Evolutionary conservation across 306 rosid genomes (phyloP).

Genomic region (Begonia fuchsioides): DNA sequence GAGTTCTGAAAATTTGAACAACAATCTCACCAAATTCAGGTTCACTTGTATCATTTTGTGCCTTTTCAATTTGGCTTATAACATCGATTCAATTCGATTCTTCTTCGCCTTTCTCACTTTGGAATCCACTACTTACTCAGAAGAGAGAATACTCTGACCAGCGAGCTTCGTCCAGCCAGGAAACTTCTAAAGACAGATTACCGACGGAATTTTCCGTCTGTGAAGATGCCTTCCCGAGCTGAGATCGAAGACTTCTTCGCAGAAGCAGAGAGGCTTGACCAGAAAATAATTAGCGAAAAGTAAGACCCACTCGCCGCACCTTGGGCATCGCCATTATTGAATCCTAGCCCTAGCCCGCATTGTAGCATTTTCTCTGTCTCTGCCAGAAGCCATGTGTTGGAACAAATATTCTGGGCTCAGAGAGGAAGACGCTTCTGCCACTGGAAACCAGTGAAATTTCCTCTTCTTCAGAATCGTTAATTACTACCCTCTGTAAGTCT

Average conservation of each 20-base stretch:
- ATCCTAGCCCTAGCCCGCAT: neutral
- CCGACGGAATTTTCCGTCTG: neutral
- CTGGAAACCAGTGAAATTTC: too few relatives aligned
- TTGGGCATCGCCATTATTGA: too few relatives aligned
- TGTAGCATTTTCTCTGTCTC: too few relatives aligned
- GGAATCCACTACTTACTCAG: neutral
- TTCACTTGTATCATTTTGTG: neutral
- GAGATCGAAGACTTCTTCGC: conserved; percentile 4
- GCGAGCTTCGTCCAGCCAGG: neutral
- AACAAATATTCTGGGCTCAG: too few relatives aligned
- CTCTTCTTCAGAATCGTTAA: neutral
- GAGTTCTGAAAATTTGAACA: neutral
- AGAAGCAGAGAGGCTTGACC: neutral
- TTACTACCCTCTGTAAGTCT: neutral
- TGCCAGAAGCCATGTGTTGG: too few relatives aligned
- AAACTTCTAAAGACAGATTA: neutral
- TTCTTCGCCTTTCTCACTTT: neutral
- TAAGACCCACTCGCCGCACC: neutral
- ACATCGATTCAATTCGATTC: too few relatives aligned
- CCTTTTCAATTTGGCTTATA: too few relatives aligned
- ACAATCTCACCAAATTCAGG: neutral
- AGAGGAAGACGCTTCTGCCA: too few relatives aligned
- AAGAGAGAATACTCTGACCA: neutral
- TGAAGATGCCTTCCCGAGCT: neutral
- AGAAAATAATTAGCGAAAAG: neutral